Evolutionary conservation across 2,329 filamentous ascomycete genomes (phyloP).

Genomic region (Diaporthe sp.): DNA sequence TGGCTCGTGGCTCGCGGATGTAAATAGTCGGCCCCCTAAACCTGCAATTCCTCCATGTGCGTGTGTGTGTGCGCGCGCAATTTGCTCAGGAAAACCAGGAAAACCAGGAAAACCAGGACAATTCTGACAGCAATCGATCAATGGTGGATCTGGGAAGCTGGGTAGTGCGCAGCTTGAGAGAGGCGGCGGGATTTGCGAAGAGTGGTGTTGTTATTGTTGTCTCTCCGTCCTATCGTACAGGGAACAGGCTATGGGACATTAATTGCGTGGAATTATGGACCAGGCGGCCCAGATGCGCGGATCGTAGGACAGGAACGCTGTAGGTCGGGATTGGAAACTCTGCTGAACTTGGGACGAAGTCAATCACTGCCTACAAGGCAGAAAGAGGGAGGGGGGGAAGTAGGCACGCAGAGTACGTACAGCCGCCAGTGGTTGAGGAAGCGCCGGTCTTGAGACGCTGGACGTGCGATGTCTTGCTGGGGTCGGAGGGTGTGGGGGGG

Average conservation of each 20-base stretch:
- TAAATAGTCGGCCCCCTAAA: slow-evolving; percentile 13
- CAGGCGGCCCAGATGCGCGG: slow-evolving; percentile 10
- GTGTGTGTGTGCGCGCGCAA: not conserved
- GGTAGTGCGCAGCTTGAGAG: not conserved
- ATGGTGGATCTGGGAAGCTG: not conserved
- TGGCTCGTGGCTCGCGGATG: not conserved
- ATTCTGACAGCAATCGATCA: not conserved
- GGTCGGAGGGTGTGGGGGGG: not conserved
- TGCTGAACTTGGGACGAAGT: slow-evolving; percentile 7
- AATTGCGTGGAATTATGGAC: slow-evolving; percentile 10
- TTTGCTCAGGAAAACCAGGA: too few species aligned
- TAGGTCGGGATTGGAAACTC: slow-evolving; percentile 15
- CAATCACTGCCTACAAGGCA: slow-evolving; percentile 20
- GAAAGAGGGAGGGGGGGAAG: not conserved
- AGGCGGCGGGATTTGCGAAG: slow-evolving; percentile 7
- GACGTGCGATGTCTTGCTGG: slow-evolving; percentile 16
- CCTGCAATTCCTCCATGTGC: not conserved
- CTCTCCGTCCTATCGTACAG: not conserved
- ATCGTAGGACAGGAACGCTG: not conserved
- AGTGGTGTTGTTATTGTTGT: slow-evolving; percentile 8
- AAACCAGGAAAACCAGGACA: not conserved
- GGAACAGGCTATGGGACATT: slow-evolving; percentile 10
- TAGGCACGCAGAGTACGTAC: not conserved
- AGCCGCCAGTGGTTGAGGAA: slow-evolving; percentile 23
- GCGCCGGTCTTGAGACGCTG: slow-evolving; percentile 25